phyloP scores from a whole-genome alignment of 1,284 basidiomycete genomes.

The Naganishia liquefaciens region DNA sequence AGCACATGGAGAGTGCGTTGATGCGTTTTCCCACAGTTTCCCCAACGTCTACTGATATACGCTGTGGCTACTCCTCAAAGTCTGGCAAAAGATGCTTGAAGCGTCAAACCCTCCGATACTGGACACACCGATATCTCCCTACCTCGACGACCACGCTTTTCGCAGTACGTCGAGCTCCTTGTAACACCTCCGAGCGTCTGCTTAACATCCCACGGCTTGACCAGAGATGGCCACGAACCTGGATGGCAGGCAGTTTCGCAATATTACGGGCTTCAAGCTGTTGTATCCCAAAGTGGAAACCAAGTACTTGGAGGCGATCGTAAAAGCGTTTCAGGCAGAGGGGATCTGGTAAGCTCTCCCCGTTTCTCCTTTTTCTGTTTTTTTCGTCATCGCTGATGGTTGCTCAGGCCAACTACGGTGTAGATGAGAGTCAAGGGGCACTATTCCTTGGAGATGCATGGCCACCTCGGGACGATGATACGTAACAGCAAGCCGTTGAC shows the following conservation, averaged over 20 bases:
- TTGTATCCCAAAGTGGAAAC: constrained; percentile 59
- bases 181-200: background rate
- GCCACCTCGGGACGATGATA: too few relatives aligned
- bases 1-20: constrained; percentile 30
- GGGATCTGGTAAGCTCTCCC: constrained; percentile 45
- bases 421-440: too few relatives aligned
- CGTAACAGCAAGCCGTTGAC: too few relatives aligned
- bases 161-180: constrained; percentile 41
- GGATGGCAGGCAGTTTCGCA: constrained; percentile 46
- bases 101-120: constrained; percentile 71
- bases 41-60: background rate
- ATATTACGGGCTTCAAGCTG: constrained; percentile 68
- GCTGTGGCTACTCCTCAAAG: background rate
- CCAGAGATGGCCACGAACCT: constrained; percentile 62
- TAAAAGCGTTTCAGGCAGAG: constrained; percentile 49
- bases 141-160: constrained; percentile 70
- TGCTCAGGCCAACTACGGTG: too few relatives aligned
- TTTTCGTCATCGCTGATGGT: background rate
- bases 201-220: background rate
- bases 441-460: too few relatives aligned
- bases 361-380: background rate
- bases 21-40: background rate
- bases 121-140: constrained; percentile 75
- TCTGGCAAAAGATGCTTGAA: constrained; percentile 78
- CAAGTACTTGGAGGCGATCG: constrained; percentile 45